A percentile compares a stretch with the other conserved stretches of the same genome.
Conservation (phyloP, 2,329 filamentous ascomycete species). For the Metarhizium album region DNA sequence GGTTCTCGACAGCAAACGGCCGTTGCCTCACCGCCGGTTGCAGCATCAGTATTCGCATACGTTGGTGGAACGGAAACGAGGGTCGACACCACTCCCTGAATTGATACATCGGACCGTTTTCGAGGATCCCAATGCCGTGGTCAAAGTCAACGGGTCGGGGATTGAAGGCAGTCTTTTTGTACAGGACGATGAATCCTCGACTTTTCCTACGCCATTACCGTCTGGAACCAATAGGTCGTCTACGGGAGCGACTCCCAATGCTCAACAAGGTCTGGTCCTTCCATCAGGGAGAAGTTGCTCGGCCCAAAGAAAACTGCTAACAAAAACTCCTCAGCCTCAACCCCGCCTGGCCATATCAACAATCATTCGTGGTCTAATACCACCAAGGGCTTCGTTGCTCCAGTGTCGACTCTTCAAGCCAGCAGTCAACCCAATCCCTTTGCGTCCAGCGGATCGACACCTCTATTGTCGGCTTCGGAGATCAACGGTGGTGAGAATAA, state of each 20-base stretch:
- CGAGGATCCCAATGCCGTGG: slow-evolving; percentile 15
- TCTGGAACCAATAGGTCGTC: not conserved
- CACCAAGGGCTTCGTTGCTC: slow-evolving; percentile 4
- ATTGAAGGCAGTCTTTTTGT: slow-evolving; percentile 21
- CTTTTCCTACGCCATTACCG: not conserved
- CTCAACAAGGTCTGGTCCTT: slow-evolving; percentile 1
- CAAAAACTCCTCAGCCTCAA: not conserved
- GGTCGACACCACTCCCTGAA: slow-evolving; percentile 37
- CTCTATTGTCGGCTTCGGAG: not conserved
- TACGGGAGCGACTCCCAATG: not conserved
- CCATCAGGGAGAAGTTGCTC: not conserved
- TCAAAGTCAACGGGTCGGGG: slow-evolving; percentile 6
- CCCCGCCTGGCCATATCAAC: slow-evolving; percentile 4
- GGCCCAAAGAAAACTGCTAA: not conserved
- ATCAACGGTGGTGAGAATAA: not conserved
- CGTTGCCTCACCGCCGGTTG: slow-evolving; percentile 37
- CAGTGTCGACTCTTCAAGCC: not conserved
- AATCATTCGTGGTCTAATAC: not conserved
- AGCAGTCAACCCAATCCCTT: not conserved
- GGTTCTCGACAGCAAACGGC: slow-evolving; percentile 31
- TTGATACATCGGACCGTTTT: slow-evolving; percentile 46
- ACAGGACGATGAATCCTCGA: slow-evolving; percentile 4
- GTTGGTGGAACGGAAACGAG: slow-evolving; percentile 51
- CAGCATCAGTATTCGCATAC: slow-evolving; percentile 44
- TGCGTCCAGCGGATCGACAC: not conserved